Evolutionary conservation across 179 eudicot species (phyloP).

Genomic region (Sideroxylon spinosum): DNA sequence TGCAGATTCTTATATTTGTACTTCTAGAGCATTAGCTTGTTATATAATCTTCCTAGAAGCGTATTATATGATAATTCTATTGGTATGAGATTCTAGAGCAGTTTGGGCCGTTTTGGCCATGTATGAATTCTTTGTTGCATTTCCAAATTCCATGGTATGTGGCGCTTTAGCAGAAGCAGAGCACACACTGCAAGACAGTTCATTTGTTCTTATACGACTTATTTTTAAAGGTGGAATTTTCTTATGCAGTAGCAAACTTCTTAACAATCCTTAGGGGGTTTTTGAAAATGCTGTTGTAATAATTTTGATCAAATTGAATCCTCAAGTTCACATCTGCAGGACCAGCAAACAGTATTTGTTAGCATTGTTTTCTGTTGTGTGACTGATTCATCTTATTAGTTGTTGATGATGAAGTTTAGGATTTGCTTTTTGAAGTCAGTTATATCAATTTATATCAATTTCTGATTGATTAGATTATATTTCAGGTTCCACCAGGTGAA

Average conservation of each 20-base stretch:
- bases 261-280: neutral
- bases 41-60: neutral
- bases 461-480: conserved; percentile 12
- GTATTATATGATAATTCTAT: neutral
- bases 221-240: neutral
- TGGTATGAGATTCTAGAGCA: too few relatives aligned
- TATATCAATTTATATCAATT: neutral
- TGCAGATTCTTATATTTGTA: neutral
- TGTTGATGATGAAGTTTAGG: neutral
- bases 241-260: neutral
- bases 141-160: neutral
- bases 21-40: neutral
- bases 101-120: neutral
- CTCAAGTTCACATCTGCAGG: neutral
- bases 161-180: neutral
- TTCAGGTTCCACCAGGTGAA: conserved; percentile 92
- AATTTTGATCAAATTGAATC: neutral
- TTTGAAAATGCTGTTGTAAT: neutral
- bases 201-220: neutral
- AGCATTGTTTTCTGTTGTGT: neutral
- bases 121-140: neutral
- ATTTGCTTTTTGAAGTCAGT: neutral
- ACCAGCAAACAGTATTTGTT: neutral
- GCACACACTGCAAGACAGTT: neutral
- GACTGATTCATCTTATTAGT: neutral